Conservation (phyloP, 176 grass and related monocot genomes). For the Coix lacrymajobi region DNA sequence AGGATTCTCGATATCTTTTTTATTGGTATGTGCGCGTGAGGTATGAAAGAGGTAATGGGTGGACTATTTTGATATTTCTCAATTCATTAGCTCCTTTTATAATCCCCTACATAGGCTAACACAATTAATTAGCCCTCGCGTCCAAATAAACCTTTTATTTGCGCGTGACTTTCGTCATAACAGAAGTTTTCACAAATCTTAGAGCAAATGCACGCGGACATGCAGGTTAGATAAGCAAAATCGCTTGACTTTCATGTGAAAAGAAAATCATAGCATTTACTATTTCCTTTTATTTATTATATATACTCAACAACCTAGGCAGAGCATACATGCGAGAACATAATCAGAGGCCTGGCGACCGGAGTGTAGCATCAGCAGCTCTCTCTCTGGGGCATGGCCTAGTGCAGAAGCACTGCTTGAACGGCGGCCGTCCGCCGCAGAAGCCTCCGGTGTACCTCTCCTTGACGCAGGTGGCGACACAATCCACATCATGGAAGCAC, state of each 20-base stretch:
- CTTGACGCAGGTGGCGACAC: background rate
- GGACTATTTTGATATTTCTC: too few relatives aligned
- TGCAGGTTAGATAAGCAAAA: background rate
- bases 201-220: background rate
- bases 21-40: background rate
- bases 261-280: background rate
- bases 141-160: background rate
- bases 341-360: background rate
- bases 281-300: background rate
- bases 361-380: background rate
- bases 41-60: too few relatives aligned
- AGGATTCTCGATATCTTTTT: background rate
- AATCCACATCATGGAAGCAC: background rate
- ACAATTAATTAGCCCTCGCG: background rate
- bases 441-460: background rate
- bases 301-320: background rate
- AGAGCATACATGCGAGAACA: background rate
- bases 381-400: background rate
- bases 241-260: background rate
- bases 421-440: background rate
- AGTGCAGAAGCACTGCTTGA: background rate
- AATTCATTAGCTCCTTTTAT: too few relatives aligned
- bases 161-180: background rate
- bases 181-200: background rate
- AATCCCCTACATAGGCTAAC: too few relatives aligned